Evolutionary conservation across 805 yeast genomes (phyloP).

Genomic region (Zygoascus bituminiphila): DNA sequence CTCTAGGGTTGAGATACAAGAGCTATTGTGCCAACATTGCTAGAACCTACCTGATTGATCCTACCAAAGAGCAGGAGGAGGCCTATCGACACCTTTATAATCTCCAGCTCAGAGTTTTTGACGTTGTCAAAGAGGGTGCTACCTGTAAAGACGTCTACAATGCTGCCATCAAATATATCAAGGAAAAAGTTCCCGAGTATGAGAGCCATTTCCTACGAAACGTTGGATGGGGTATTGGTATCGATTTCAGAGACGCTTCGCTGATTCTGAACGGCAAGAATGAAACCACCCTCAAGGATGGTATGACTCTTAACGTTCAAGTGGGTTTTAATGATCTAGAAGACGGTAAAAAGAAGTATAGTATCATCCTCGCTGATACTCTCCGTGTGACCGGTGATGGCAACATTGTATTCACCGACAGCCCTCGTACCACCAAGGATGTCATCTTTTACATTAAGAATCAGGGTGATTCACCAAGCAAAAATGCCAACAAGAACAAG

Average conservation of each 20-base stretch:
- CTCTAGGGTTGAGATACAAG: conserved; percentile 80
- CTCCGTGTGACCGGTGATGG: conserved; percentile 56
- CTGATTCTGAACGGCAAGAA: conserved; percentile 66
- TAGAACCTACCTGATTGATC: conserved; percentile 84
- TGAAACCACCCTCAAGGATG: conserved; percentile 57
- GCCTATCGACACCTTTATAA: conserved; percentile 70
- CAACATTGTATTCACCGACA: conserved; percentile 62
- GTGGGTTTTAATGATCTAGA: conserved; percentile 65
- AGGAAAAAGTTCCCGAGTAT: conserved; percentile 57
- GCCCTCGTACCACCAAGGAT: conserved; percentile 63
- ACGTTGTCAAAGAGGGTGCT: conserved; percentile 57
- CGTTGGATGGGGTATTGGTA: conserved; percentile 82
- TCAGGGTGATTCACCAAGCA: not conserved
- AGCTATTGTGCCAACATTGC: conserved; percentile 83
- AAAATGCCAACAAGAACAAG: conserved; percentile 23
- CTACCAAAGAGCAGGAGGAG: conserved; percentile 66
- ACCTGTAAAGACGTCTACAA: conserved; percentile 59
- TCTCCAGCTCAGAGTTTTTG: conserved; percentile 59
- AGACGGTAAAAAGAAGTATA: conserved; percentile 49
- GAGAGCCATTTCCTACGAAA: conserved; percentile 60
- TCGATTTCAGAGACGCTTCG: conserved; percentile 78
- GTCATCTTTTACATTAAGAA: conserved; percentile 52
- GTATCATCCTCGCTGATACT: conserved; percentile 74
- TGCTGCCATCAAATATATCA: conserved; percentile 52
- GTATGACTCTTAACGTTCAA: conserved; percentile 66